These are phyloP conservation scores for Blastobotrys mokoenaii DNA, from an alignment of 805 yeast species.

Conservation along the genomic window DNA sequence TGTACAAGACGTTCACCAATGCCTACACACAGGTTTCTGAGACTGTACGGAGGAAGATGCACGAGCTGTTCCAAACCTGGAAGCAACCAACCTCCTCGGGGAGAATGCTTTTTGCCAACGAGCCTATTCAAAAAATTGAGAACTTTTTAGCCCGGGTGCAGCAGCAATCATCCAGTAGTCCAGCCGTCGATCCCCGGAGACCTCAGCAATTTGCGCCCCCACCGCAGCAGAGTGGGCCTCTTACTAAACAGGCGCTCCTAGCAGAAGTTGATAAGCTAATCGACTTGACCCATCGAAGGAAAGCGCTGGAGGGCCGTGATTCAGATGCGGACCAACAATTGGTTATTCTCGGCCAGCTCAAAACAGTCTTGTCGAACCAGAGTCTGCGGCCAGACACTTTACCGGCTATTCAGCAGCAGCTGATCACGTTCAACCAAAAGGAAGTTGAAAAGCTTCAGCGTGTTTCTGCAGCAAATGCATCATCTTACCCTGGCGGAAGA, in stretches of 20 bases:
- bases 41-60: conserved; percentile 60
- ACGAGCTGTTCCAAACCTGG: conserved; percentile 84
- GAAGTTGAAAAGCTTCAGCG: conserved; percentile 22
- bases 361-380: conserved; percentile 22
- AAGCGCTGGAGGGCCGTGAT: conserved; percentile 17
- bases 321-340: conserved; percentile 25
- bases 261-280: conserved; percentile 25
- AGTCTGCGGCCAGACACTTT: conserved; percentile 22
- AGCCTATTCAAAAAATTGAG: conserved; percentile 65
- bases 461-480: not conserved
- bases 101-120: conserved; percentile 64
- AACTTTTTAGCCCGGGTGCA: conserved; percentile 40
- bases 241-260: conserved; percentile 23
- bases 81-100: conserved; percentile 50
- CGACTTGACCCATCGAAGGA: conserved; percentile 18
- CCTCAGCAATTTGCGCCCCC: conserved; percentile 9
- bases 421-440: conserved; percentile 21
- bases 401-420: conserved; percentile 24
- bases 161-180: conserved; percentile 10
- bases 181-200: conserved; percentile 19
- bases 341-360: conserved; percentile 23
- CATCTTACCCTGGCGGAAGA: no score
- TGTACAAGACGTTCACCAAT: conserved; percentile 62
- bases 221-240: conserved; percentile 9
- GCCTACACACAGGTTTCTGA: conserved; percentile 77